These are phyloP conservation scores for Domatiomyces globalis DNA, from an alignment of 2,329 filamentous ascomycete genomes.

Conservation along the genomic window DNA sequence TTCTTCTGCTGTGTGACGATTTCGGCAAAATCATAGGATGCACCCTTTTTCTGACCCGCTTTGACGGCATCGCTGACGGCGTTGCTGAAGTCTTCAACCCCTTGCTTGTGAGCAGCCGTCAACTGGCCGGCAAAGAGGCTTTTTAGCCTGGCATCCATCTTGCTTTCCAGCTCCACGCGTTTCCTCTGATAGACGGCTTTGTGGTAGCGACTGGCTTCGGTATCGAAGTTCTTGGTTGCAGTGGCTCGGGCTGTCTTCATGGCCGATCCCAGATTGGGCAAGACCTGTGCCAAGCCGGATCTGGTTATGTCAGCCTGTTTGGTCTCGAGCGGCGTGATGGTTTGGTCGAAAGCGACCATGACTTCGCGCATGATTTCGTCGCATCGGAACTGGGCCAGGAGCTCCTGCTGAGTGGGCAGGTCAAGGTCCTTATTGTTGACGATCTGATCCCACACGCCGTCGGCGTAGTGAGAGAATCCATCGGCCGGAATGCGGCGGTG, in stretches of 20 bases:
- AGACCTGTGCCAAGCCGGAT: constrained; percentile 56
- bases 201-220: constrained; percentile 85
- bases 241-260: constrained; percentile 60
- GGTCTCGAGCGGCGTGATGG: constrained; percentile 73
- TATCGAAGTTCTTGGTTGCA: constrained; percentile 71
- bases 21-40: constrained; percentile 83
- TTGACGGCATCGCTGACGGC: constrained; percentile 81
- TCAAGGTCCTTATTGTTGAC: constrained; percentile 98
- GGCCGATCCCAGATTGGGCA: constrained; percentile 58
- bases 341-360: constrained; percentile 64
- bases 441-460: constrained; percentile 96
- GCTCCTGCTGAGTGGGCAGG: constrained; percentile 88
- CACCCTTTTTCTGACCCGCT: constrained; percentile 79
- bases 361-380: constrained; percentile 93
- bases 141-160: constrained; percentile 80
- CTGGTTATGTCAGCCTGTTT: constrained; percentile 62
- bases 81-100: constrained; percentile 71
- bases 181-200: constrained; percentile 89
- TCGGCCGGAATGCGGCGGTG: constrained; percentile 92
- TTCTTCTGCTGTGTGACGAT: constrained; percentile 77
- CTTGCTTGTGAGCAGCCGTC: constrained; percentile 73
- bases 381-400: constrained; percentile 91
- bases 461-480: constrained; percentile 86
- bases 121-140: constrained; percentile 79
- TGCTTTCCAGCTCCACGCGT: constrained; percentile 66